Evolutionary conservation across 164 flowering plant species (phyloP).

Genomic region (Dillenia suffruticosa): DNA sequence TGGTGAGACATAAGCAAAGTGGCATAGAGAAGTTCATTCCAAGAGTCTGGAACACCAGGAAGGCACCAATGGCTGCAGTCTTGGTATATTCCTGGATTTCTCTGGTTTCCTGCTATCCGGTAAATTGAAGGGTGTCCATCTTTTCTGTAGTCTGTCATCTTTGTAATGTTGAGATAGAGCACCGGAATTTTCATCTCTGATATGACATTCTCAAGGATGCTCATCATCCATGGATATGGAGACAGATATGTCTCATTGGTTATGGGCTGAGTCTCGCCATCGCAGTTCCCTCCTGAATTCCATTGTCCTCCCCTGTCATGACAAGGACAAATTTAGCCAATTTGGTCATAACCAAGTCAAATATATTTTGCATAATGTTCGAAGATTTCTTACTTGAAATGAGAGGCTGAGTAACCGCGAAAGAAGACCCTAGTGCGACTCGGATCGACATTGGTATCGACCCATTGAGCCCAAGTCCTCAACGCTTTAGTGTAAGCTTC

Average conservation of each 20-base stretch:
- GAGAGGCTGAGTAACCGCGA: conserved; percentile 51
- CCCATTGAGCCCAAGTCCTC: conserved; percentile 63
- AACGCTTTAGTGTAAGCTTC: conserved; percentile 50
- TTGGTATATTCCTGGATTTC: conserved; percentile 17
- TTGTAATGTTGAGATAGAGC: conserved; percentile 50
- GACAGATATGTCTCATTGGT: conserved; percentile 25
- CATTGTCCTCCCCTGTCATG: conserved; percentile 62
- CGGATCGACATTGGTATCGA: conserved; percentile 38
- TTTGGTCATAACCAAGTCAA: background rate
- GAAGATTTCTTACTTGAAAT: conserved; percentile 36
- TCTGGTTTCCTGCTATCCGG: conserved; percentile 16
- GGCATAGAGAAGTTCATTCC: conserved; percentile 55
- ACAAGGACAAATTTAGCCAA: background rate
- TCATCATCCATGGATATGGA: conserved; percentile 52
- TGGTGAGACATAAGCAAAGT: conserved; percentile 14
- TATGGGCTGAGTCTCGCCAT: conserved; percentile 46
- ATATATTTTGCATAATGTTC: background rate
- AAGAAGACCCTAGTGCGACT: conserved; percentile 44
- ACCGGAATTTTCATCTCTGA: conserved; percentile 49
- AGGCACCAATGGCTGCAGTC: conserved; percentile 75
- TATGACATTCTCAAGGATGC: conserved; percentile 40
- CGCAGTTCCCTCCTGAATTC: conserved; percentile 57
- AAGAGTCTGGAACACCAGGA: conserved; percentile 56
- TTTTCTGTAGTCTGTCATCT: conserved; percentile 53
- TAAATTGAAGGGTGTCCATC: conserved; percentile 68